phyloP scores from a whole-genome alignment of 805 yeast genomes.

The Suhomyces vadensis region DNA sequence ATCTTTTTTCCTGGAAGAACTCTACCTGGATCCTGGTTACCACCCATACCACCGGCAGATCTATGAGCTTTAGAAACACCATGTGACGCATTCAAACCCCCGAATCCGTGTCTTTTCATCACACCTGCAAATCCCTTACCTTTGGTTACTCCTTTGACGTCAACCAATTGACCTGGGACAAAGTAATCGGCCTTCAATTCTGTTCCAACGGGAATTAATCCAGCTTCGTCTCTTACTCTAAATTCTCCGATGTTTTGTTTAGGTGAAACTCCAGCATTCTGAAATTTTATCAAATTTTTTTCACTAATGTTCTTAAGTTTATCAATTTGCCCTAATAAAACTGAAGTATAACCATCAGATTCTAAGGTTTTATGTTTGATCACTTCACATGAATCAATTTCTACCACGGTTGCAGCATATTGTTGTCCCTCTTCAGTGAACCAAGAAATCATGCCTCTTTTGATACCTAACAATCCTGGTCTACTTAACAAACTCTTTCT shows the following conservation, averaged over 20 bases:
- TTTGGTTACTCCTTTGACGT: conserved; percentile 72
- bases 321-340: conserved; percentile 82
- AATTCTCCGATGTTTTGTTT: conserved; percentile 76
- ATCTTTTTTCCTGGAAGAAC: conserved; percentile 94
- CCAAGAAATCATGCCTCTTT: conserved; percentile 89
- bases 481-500: conserved; percentile 74
- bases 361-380: conserved; percentile 65
- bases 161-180: conserved; percentile 79
- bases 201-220: conserved; percentile 75
- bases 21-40: conserved; percentile 93
- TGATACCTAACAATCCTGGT: conserved; percentile 82
- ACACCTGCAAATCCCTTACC: conserved; percentile 99
- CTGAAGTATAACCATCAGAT: conserved; percentile 81
- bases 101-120: conserved; percentile 91
- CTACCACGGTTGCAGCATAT: conserved; percentile 83
- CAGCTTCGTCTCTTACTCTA: conserved; percentile 65
- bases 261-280: conserved; percentile 80
- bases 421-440: conserved; percentile 70
- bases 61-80: conserved; percentile 94
- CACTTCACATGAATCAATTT: conserved; percentile 87
- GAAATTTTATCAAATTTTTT: conserved; percentile 65
- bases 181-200: conserved; percentile 82
- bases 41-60: conserved; percentile 97
- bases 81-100: conserved; percentile 89
- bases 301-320: conserved; percentile 55